Base-by-base conservation (phyloP, 1,139 yeast genomes). In the Yamadazyma mexicana region DNA sequence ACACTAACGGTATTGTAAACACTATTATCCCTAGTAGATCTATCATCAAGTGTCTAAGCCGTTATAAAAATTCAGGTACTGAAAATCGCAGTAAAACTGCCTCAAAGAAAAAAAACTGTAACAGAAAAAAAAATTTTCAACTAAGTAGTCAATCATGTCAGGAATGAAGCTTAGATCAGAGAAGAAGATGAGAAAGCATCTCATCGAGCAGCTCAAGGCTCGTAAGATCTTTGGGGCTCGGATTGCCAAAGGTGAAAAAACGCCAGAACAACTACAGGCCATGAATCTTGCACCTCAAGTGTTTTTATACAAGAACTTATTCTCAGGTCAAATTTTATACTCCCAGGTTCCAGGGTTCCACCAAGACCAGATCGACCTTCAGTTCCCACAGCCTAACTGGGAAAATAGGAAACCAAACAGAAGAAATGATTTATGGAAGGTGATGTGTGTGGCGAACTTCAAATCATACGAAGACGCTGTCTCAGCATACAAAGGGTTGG, bases 391-490 rank as follows among this genome's bases (percentile, higher is more conserved):
- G 55, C 95, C 96, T 33, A 86, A 87, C 69, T 87, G 96, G 95
- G 84, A 87, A 58, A 89, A 91, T 68, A 73, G 87, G 55, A 78
- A 76, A 52, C 98, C 98, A 5, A 65, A 76, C 44, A 70, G 81
- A 53, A 81, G 98, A 64, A 76, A 81, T 51, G 98, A 91, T 62
- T 73, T 88, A 40, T 91, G 98, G 98, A 75, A 92, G 53, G 77
- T 91, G 41, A 80, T 91, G 88, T 87, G 95, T 38, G 94, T 89
- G 37, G 91, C 87, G 2, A 81, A 81, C 48, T 79, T 87, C 48
- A 73, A 74, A 32, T 65, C 67, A 39, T 82, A 84, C 58, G 83
- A 81, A 41, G 67, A 75, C 39, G 88, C 96, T 1, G 78, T 81
- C 15, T 80, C 83, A 37, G 84, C 94, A 7, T 88, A 83, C 64